Evolutionary conservation across 805 yeast species (phyloP).

Genomic region (Suhomyces sp.): DNA sequence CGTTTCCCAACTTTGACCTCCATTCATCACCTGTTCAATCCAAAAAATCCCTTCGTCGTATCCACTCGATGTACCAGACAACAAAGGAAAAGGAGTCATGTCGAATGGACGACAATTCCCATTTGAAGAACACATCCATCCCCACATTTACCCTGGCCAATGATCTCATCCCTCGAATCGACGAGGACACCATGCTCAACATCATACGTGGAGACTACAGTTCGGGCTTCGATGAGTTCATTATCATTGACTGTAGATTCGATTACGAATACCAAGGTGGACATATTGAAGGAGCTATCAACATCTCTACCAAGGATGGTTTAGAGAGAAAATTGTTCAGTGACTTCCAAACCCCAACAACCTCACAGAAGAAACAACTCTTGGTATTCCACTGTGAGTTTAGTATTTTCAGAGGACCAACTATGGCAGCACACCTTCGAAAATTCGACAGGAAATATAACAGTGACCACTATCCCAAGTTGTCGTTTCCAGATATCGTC

Average conservation of each 20-base stretch:
- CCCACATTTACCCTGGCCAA: slow-evolving; percentile 33
- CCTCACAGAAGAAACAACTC: slow-evolving; percentile 41
- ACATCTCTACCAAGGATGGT: slow-evolving; percentile 67
- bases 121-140: slow-evolving; percentile 28
- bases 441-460: slow-evolving; percentile 78
- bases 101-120: slow-evolving; percentile 31
- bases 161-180: slow-evolving; percentile 72
- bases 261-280: slow-evolving; percentile 93
- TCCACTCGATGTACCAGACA: slow-evolving; percentile 68
- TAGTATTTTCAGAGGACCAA: slow-evolving; percentile 90
- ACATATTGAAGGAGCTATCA: slow-evolving; percentile 81
- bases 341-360: not conserved
- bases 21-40: slow-evolving; percentile 8
- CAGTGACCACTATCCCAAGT: slow-evolving; percentile 71
- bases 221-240: slow-evolving; percentile 52
- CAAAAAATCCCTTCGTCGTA: slow-evolving; percentile 48
- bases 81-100: slow-evolving; percentile 29
- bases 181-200: slow-evolving; percentile 54
- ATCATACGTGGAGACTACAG: slow-evolving; percentile 54
- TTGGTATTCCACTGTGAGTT: slow-evolving; percentile 93
- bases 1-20: not conserved
- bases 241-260: slow-evolving; percentile 85
- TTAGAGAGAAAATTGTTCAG: slow-evolving; percentile 47
- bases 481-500: slow-evolving; percentile 85
- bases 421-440: slow-evolving; percentile 83